phyloP scores from a whole-genome alignment of 371 early-diverging fungal species.

The Mucor piriformis region DNA sequence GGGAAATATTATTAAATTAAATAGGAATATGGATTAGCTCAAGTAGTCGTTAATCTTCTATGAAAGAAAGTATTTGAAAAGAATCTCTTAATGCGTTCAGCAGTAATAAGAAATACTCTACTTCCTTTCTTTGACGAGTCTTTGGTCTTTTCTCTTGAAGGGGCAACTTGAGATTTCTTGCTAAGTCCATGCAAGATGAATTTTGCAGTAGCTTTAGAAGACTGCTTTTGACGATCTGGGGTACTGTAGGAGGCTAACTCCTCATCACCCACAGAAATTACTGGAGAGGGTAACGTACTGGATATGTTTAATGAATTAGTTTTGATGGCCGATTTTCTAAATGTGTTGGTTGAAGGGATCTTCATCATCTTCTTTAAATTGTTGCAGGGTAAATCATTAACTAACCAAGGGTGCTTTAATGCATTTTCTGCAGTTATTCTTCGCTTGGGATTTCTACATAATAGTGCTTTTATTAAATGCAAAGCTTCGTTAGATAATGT shows the following conservation, averaged over 20 bases:
- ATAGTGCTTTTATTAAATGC: constrained; percentile 56
- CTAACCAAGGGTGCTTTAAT: constrained; percentile 75
- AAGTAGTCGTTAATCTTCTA: constrained; percentile 12
- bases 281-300: constrained; percentile 12
- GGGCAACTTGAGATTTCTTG: constrained; percentile 24
- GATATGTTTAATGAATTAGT: neutral
- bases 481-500: constrained; percentile 41
- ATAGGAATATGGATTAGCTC: neutral
- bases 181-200: constrained; percentile 13
- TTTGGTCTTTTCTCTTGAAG: constrained; percentile 13
- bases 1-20: neutral
- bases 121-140: constrained; percentile 9
- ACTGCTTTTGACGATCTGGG: constrained; percentile 1
- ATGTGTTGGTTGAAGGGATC: neutral
- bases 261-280: constrained; percentile 17
- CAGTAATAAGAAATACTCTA: constrained; percentile 3
- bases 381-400: neutral
- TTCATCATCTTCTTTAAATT: constrained; percentile 4
- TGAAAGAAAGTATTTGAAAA: constrained; percentile 18
- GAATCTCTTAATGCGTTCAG: constrained; percentile 14
- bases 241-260: constrained; percentile 18
- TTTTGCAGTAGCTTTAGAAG: constrained; percentile 13
- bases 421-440: constrained; percentile 79
- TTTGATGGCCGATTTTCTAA: neutral
- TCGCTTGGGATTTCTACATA: constrained; percentile 57